Base-by-base conservation (phyloP, 345 rosid species). In the Salix arbutifolia region DNA sequence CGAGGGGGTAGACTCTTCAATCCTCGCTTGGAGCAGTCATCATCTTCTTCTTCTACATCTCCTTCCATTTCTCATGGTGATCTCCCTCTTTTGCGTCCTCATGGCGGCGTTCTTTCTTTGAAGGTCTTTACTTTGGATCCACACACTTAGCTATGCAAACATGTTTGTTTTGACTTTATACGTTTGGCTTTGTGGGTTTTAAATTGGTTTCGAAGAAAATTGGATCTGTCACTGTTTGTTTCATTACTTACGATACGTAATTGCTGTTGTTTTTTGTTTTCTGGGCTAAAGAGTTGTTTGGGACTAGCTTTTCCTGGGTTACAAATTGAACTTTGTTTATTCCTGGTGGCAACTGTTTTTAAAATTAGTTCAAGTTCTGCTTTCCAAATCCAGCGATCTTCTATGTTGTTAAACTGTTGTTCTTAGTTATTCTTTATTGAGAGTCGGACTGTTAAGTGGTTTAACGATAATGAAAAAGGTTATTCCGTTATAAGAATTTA, bases 1-100 rank as follows among this genome's bases (percentile, higher is more conserved):
- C 96, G 98, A 77, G 94, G 96, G 44, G 88, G 84, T 85, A 91
- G 96, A 87, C 84, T 88, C 69, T 84, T 91, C 78, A 88, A 90
- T 78, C 78, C 89, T 76, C 86, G 89, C 25, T 84, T 83, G 28
- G 87, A 89, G 76, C 88, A 88, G 35, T 79, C 87, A 10, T 79
- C 87, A 6, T 73, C 80, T 4, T 74, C 89, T n/a, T 80, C 90
- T 5, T 69, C 65, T 25, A 31, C 81, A 17, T 68, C 88, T 21
- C 68, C 90, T 67, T 74, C 90, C 61, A 67, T 90, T 50, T 74
- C 98, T 50, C 89, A 88, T 76, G 91, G 96, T 42, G 93, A 88
- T 88, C 94, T 88, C 70, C 87, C 94, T 67, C 81, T 86, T 73
- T 85, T 88, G 61, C 98, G 96, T 26, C 92, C 95, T 42, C 88